These are phyloP conservation scores for Garcia nutans DNA, from an alignment of 345 rosid genomes.

Conservation along the genomic window DNA sequence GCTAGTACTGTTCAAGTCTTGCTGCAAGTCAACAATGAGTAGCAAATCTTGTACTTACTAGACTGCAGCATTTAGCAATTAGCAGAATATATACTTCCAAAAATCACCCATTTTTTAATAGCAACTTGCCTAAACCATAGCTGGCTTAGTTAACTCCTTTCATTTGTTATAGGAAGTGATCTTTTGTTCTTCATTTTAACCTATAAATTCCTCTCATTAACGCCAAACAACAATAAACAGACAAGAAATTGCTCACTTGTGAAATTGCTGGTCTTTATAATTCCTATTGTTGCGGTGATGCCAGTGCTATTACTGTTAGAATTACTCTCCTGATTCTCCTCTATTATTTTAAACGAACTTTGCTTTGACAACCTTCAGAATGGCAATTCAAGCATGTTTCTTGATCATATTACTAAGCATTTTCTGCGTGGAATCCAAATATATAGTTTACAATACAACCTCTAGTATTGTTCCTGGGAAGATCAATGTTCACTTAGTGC, in stretches of 20 bases:
- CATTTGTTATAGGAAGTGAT: neutral
- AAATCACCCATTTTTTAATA: neutral
- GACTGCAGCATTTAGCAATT: neutral
- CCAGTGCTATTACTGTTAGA: neutral
- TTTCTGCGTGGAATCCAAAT: conserved; percentile 38
- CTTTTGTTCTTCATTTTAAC: neutral
- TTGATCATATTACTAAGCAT: conserved; percentile 18
- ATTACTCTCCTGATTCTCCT: neutral
- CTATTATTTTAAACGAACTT: neutral
- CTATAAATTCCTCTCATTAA: neutral
- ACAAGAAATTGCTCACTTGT: neutral
- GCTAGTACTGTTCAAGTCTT: neutral
- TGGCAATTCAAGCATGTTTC: conserved; percentile 31
- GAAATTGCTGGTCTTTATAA: neutral
- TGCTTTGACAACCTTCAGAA: conserved; percentile 7
- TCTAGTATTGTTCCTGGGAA: conserved; percentile 42
- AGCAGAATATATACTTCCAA: neutral
- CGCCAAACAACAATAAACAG: conserved; percentile 6
- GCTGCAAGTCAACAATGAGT: neutral
- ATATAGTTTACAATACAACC: conserved; percentile 42
- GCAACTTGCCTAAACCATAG: neutral
- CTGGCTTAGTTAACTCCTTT: neutral
- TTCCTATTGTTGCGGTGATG: neutral
- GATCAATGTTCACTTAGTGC: conserved; percentile 59
- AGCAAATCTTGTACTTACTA: neutral